Evolutionary conservation across 805 yeast species (phyloP), one percentile per base, ranked within the genome.

Genomic region (Saccharomyces eubayanus): DNA sequence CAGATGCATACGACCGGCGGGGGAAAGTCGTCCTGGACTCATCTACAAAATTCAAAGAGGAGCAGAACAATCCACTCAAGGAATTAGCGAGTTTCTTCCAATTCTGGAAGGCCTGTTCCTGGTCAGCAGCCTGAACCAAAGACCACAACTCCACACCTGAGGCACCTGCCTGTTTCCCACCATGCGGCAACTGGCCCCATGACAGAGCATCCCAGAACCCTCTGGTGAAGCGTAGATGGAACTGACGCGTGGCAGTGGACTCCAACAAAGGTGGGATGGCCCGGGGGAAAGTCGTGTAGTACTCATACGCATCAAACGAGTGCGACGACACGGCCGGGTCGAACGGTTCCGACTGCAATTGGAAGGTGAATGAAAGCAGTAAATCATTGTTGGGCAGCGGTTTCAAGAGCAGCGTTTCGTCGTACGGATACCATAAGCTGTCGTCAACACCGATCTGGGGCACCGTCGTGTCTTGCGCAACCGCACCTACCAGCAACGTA

Each of bases 111-210:
- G 92, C 94, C 3, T 73, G 79, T 1, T 72, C 74, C 48, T 79
- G 72, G 27, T 74, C 61, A 1, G 66, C 70, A 0, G 92, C 91
- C 62, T 85, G 92, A 28, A 94, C 78, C 43, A 82, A 76, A 0
- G 97, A 91, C 90, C 96, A 90, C 9, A 94, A 63, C 69, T 94
- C 99, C 14, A 92, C 96, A 48, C 99, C 99, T 2, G 92, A 86
- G 2, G 98, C 98, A 30, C 99, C 99, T 51, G 90, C 77, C 53
- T 72, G 72, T 11, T 69, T 64, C 0, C 99, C 99, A 58, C 81
- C 72, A 48, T 73, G 71, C 0, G 97, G 97, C 45, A 89, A 74
- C 48, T 75, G 72, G 0, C 98, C 98, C 95, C 96, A 94, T 6
- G 77, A 73, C 55, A 85, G 88, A 0, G 91, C 74, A 64, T 94